phyloP scores from a whole-genome alignment of 2,329 filamentous ascomycete species.

The Botryotinia globosa region DNA sequence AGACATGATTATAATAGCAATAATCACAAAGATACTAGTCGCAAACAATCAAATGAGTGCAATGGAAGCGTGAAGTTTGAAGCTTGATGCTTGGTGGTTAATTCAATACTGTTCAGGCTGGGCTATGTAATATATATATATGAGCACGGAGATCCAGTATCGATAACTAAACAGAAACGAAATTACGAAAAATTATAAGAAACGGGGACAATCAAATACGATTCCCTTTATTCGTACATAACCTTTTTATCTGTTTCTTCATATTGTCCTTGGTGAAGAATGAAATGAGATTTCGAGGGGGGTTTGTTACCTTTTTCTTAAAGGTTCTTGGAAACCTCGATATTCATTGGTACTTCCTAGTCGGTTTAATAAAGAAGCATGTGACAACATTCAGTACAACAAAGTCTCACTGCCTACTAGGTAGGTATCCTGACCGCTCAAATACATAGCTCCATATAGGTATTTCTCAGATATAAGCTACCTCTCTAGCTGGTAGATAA shows the following conservation, averaged over 20 bases:
- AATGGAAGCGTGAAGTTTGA: neutral
- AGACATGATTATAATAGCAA: neutral
- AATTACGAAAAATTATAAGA: neutral
- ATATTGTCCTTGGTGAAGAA: conserved; percentile 7
- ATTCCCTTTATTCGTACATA: conserved; percentile 7
- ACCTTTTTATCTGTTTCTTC: neutral
- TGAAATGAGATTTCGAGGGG: neutral
- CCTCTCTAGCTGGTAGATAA: neutral
- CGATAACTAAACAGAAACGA: conserved; percentile 3
- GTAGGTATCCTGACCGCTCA: neutral
- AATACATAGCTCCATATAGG: neutral
- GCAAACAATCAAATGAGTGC: neutral
- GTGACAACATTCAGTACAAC: neutral
- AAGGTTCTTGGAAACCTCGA: neutral
- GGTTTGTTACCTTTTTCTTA: neutral
- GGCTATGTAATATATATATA: neutral
- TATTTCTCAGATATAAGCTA: neutral
- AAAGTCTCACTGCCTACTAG: neutral
- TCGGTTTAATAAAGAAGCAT: neutral
- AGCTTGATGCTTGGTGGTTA: neutral
- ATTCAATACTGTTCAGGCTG: conserved; percentile 1
- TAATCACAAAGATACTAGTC: neutral
- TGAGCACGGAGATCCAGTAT: conserved; percentile 11
- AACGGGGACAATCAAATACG: conserved; percentile 8
- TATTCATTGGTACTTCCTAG: neutral